Base-by-base conservation (phyloP, 148 eudicot species). In the Arbutus unedo region DNA sequence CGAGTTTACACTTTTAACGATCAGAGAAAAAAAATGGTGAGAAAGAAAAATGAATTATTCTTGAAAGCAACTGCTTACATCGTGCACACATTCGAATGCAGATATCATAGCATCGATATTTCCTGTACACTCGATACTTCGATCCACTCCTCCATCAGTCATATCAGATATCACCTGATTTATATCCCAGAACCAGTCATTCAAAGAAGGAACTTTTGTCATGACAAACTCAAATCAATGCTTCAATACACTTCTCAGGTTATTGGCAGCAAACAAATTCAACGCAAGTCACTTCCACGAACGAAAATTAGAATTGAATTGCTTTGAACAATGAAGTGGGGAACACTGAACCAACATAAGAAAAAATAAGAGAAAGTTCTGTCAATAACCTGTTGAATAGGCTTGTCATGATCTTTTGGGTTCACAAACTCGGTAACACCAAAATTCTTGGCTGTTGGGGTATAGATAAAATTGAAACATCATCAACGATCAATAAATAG, bases 371-470 rank as follows among this genome's bases (percentile, higher is more conserved):
- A 77, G 15, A 66, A 3, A 25, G 50, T 11, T 19, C 25, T 23
- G 14, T 23, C 54, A 57, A 73, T 19, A 48, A 87, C 91, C 91
- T 89, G 71, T 73, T 89, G 90, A 79, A 89, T 57, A 14, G 91
- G 88, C 84, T 87, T 87, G 38, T 88, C 54, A 25, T 89, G 75
- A 70, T 89, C 91, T 64, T 87, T 87, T 67, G 91, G 91, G 75
- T 87, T 89, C 81, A 89, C 83, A 82, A 84, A 89, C 25, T 89
- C 91, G 2, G 87, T 87, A 25, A 85, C 83, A 50, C 91, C 90
- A 76, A 89, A 89, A 50, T 87, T 89, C 80, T 84, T 84, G 51
- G 91, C 90, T 89, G 89, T 73, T 1, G 7, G 41, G 21, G 21
- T 18, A 67, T 31, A 31, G 38, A 77, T 11, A 2, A 78, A 75